Evolutionary conservation across 1,284 basidiomycete genomes (phyloP), one percentile per base, ranked within the genome.

Genomic region (Mycena sp.): DNA sequence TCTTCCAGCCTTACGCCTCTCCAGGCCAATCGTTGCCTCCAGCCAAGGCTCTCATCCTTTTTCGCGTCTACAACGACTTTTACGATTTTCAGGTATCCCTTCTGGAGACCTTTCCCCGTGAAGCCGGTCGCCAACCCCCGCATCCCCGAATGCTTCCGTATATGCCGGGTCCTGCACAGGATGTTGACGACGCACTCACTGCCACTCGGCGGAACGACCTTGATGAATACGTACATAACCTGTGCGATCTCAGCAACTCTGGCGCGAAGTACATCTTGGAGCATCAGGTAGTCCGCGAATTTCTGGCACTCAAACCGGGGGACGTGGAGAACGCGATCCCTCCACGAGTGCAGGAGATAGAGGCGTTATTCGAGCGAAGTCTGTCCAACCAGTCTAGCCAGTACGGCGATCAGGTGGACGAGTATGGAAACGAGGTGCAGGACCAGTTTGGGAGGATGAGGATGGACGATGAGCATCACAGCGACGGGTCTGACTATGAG

Each of bases 31-130:
- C 73, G 38, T 83, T 90, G 43, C 90, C 87, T 40, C 85, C 84
- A 4, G 88, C 92, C 14, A 92, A 89, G 72, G 89, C 94, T 28
- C 88, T 99, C 56, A 90, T 96, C 67, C 85, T 99, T 41, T 99
- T 98, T 79, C 89, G 98, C 53, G 89, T 95, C 17, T 99, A 99
- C 81, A 94, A 98, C 73, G 96, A 99, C 77, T 99, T 99, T 78
- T 98, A 97, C 81, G 95, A 97, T 72, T 99, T 99, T 77, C 98
- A 99, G 74, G 92, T 98, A 58, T 83, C 87, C 10, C 85, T 99
- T 37, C 86, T 98, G 63, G 87, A 95, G 55, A 83, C 86, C 0
- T 98, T 97, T 77, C 95, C 95, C 5, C 83, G 86, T 54, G 96
- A 99, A 79, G 96, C 95, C 17, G 96, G 96, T 9, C 85, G 92